These are phyloP conservation scores for Colletotrichum sp. DNA, from an alignment of 2,329 filamentous ascomycete species.

Conservation along the genomic window DNA sequence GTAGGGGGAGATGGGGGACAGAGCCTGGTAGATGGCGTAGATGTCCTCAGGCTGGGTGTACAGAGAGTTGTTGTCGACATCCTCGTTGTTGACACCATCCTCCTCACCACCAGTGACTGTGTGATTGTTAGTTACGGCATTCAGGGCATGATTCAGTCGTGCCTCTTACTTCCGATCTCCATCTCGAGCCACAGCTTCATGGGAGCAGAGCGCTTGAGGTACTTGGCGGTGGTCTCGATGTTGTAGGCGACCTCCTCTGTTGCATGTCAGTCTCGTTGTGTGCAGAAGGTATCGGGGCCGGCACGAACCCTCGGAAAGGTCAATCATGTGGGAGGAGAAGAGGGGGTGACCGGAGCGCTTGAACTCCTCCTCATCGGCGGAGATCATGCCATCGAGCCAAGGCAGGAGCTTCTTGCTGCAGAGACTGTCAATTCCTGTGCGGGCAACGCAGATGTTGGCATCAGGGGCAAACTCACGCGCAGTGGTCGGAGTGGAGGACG, in stretches of 20 bases:
- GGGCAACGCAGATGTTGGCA: background rate
- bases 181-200: constrained; percentile 99
- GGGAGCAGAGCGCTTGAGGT: constrained; percentile 91
- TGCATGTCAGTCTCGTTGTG: background rate
- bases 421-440: background rate
- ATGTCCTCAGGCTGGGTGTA: constrained; percentile 99
- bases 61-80: constrained; percentile 93
- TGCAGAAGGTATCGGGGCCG: background rate
- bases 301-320: constrained; percentile 76
- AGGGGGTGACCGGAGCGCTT: constrained; percentile 91
- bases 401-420: constrained; percentile 90
- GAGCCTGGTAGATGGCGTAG: constrained; percentile 85
- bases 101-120: constrained; percentile 93
- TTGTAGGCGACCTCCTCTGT: constrained; percentile 80
- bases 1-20: constrained; percentile 87
- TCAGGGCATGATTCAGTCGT: background rate
- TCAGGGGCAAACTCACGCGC: constrained; percentile 56
- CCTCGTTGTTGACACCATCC: constrained; percentile 98
- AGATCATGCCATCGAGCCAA: constrained; percentile 95
- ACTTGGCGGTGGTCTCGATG: constrained; percentile 88
- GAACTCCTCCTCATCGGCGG: constrained; percentile 94
- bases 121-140: background rate
- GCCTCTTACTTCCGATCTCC: constrained; percentile 60
- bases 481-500: constrained; percentile 96
- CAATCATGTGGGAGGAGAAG: constrained; percentile 98